Evolutionary conservation across 2,329 filamentous ascomycete species (phyloP), one percentile per base, ranked within the genome.

Genomic region (Xylariales sp.): DNA sequence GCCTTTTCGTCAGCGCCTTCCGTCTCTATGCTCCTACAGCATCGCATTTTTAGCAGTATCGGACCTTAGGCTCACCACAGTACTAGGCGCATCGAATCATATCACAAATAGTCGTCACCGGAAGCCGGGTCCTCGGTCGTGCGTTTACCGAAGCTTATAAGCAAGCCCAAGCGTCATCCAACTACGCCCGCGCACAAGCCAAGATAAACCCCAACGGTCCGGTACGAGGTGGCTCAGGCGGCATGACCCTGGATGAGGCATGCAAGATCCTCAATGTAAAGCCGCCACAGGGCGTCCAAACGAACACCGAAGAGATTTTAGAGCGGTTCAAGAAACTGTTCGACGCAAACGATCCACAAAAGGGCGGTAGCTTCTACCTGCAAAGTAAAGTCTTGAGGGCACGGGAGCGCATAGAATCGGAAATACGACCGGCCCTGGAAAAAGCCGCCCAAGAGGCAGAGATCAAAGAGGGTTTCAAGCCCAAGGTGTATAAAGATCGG

Each of bases 251-350:
- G 76, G 93, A 97, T 74, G 96, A 99, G 85, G 96, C 96, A 62
- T 98, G 94, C 88, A 93, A 94, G 82, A 97, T 99, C 78, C 88
- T 99, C 71, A 97, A 99, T 80, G 94, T 99, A 74, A 93, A 95
- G 80, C 93, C 94, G 45, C 94, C 95, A 1, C 88, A 91, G 79
- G 88, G 86, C 69, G 93, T 93, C 53, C 86, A 93, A 78, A 86
- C 91, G 67, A 92, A 94, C 78, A 84, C 94, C 79, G 92, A 94
- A 75, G 86, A 91, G 72, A 90, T 97, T 63, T 90, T 92, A 81
- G 89, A 91, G 74, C 87, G 94, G 62, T 99, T 98, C 86, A 98
- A 98, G 88, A 90, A 91, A 72, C 84, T 99, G 55, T 99, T 97
- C 79, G 96, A 99, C 81, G 84, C 89, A 74, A 99, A 99, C 83